Base-by-base conservation (phyloP, 495 filamentous ascomycete species). In the Gamarada debralockiae region DNA sequence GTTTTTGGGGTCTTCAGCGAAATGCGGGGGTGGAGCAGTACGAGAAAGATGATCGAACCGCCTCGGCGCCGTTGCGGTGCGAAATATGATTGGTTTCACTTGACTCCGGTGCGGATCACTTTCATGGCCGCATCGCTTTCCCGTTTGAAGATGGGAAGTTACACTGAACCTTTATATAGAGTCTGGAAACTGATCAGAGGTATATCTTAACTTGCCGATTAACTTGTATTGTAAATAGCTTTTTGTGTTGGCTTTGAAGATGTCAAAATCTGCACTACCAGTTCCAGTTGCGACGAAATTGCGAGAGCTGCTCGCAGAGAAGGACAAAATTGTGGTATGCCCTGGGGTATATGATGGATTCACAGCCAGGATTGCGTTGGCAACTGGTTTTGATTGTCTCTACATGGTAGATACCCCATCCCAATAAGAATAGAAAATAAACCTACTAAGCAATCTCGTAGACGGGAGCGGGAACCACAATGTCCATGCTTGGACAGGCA, bases 341-440 rank as follows among this genome's bases (percentile, higher is more conserved):
- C 83, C 83, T 2, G 83, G 84, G 9, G 80, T 86, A 0, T 86
- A 84, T 52, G 83, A 87, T 70, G 82, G 84, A 8, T 70, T 85
- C 12, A 81, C 78, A 3, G 81, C 84, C 14, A 70, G 83, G 12
- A 74, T 84, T 49, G 82, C 82, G 1, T 71, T 86, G 44, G 64
- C 75, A 14, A 44, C 79, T 12, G 82, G 81, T 14, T 49, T 36
- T n/a, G 20, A 23, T 36, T 8, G 17, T 38, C 20, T 49, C 15
- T 38, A 38, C 9, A 36, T 49, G 29, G 47, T 49, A n/a, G 22
- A 27, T 18, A 37, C 18, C 15, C 2, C 9, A 22, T 21, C 13
- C 13, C 18, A 12, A 18, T 20, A 43, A 3, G 21, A 3, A 18
- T 21, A 5, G 9, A 9, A 20, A 21, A 3, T 22, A 23, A 22